phyloP scores from a whole-genome alignment of 225 moss, liverwort and hornwort genomes.

The Bryum argenteum region DNA sequence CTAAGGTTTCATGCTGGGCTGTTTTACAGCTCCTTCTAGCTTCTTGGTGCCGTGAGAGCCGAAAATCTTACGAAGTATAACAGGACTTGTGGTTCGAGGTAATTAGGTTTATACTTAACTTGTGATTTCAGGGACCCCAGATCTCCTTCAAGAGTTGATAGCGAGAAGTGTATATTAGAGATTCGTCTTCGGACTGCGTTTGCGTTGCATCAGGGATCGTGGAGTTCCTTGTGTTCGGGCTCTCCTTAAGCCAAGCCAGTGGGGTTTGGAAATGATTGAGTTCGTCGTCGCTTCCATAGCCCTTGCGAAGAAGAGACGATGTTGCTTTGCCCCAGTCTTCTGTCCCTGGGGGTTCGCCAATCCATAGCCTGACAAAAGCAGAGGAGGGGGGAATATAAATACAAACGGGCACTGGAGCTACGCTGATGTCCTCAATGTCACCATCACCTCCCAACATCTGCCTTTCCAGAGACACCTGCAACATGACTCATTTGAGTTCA shows the following conservation, averaged over 20 bases:
- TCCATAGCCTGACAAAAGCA: slow-evolving; percentile 72
- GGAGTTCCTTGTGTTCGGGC: slow-evolving; percentile 50
- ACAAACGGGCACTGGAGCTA: slow-evolving; percentile 67
- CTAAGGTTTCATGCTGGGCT: neutral
- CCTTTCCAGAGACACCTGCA: slow-evolving; percentile 78
- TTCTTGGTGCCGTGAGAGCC: neutral
- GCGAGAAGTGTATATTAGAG: slow-evolving; percentile 44
- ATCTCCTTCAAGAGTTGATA: slow-evolving; percentile 75
- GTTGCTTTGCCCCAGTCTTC: slow-evolving; percentile 61
- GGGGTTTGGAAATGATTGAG: slow-evolving; percentile 72
- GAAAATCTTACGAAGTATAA: neutral
- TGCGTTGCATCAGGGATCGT: slow-evolving; percentile 33
- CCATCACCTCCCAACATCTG: slow-evolving; percentile 65
- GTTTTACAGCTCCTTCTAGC: neutral
- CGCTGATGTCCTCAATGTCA: slow-evolving; percentile 49
- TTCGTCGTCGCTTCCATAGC: slow-evolving; percentile 92
- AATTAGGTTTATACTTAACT: neutral
- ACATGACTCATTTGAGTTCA: neutral
- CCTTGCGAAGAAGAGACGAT: slow-evolving; percentile 79
- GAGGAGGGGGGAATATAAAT: slow-evolving; percentile 71
- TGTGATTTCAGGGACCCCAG: slow-evolving; percentile 49
- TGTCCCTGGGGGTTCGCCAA: slow-evolving; percentile 58
- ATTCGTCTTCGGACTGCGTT: slow-evolving; percentile 22
- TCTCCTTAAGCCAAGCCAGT: slow-evolving; percentile 65
- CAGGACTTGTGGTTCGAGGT: neutral